Conservation (phyloP, 805 yeast genomes). For the Starmera quercuum region DNA sequence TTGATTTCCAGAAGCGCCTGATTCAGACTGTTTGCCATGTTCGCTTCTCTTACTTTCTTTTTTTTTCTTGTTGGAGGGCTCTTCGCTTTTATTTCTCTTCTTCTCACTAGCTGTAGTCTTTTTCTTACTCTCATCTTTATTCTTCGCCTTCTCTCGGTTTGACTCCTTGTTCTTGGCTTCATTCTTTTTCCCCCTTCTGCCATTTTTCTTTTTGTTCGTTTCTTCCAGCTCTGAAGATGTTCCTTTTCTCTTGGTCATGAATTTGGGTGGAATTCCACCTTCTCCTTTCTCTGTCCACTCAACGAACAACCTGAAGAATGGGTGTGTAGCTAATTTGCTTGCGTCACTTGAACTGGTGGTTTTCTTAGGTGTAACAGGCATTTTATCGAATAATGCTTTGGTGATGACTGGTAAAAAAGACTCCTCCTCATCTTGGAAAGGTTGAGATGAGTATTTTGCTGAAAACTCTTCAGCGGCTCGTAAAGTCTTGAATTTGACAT, state of each 20-base stretch:
- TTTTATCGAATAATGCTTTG: slow-evolving; percentile 24
- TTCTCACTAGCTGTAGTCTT: not conserved
- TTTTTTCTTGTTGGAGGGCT: slow-evolving; percentile 1
- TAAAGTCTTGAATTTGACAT: slow-evolving; percentile 26
- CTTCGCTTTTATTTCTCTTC: slow-evolving; percentile 3
- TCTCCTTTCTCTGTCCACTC: slow-evolving; percentile 19
- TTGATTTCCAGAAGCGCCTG: no score
- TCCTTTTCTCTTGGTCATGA: slow-evolving; percentile 3
- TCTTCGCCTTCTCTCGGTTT: not conserved
- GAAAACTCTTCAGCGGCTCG: slow-evolving; percentile 22
- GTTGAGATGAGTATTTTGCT: slow-evolving; percentile 10
- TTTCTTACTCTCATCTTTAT: not conserved
- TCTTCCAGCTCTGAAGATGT: no score
- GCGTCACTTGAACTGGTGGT: not conserved
- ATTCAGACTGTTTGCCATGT: no score
- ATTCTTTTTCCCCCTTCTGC: slow-evolving; percentile 1
- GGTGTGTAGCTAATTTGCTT: slow-evolving; percentile 10
- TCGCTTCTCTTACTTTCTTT: slow-evolving; percentile 1
- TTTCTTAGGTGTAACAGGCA: slow-evolving; percentile 14
- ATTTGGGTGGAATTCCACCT: slow-evolving; percentile 9
- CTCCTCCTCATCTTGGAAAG: slow-evolving; percentile 19
- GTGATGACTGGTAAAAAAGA: slow-evolving; percentile 27
- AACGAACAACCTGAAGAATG: slow-evolving; percentile 15
- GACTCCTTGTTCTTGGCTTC: slow-evolving; percentile 3
- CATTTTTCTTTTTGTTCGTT: not conserved